Percentiles rank a stretch among this genome's conserved stretches.
Conservation (phyloP, 768 basidiomycete species). For the Lactifluus piperatus region DNA sequence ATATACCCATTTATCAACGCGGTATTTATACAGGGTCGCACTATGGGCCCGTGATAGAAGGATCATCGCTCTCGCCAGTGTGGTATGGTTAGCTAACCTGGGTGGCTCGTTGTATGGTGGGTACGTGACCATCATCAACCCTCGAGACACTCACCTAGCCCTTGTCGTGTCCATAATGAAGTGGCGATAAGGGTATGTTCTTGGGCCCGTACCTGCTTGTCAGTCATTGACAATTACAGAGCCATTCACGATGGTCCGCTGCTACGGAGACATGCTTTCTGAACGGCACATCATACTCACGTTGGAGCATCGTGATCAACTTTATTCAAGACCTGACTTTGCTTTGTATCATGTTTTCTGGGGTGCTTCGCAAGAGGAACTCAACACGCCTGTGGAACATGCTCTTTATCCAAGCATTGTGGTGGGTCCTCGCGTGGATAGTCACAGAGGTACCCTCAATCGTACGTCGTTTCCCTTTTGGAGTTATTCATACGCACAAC, state of each 20-base stretch:
- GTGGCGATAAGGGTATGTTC: constrained; percentile 3
- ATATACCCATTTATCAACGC: neutral
- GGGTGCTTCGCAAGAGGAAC: constrained; percentile 12
- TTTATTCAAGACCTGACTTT: constrained; percentile 6
- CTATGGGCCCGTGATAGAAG: constrained; percentile 7
- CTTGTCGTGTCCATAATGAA: neutral
- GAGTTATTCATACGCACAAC: neutral
- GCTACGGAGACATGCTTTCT: neutral
- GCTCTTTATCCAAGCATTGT: constrained; percentile 9
- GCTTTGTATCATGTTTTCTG: constrained; percentile 14
- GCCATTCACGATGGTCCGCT: neutral
- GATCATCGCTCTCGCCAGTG: neutral
- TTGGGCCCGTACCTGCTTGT: neutral
- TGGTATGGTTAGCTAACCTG: constrained; percentile 2
- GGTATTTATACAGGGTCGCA: neutral
- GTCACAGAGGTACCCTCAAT: constrained; percentile 3
- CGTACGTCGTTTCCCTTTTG: neutral
- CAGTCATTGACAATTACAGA: neutral
- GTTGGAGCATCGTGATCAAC: constrained; percentile 10
- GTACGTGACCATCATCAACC: neutral
- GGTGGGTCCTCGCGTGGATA: constrained; percentile 6
- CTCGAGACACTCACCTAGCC: neutral
- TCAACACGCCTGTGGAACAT: constrained; percentile 8
- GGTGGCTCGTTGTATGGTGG: constrained; percentile 1
- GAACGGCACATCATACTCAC: neutral